phyloP scores from a whole-genome alignment of 305 asterid species.

The Fraxinus albicans region DNA sequence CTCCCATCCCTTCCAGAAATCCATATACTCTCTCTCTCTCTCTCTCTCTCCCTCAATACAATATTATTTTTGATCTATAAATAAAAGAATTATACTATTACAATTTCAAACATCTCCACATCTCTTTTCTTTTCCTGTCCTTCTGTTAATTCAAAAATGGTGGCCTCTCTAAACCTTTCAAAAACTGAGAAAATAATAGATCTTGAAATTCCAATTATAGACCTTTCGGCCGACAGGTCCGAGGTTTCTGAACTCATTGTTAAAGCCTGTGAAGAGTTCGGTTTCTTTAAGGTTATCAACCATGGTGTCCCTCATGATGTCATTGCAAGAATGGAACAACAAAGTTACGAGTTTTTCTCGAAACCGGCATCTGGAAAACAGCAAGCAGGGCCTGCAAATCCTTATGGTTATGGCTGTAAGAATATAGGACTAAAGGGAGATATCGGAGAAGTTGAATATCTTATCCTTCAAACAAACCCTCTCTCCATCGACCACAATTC shows the following conservation, averaged over 20 bases:
- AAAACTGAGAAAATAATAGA: constrained; percentile 46
- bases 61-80: neutral
- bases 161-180: constrained; percentile 27
- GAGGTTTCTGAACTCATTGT: constrained; percentile 44
- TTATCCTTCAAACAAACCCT: constrained; percentile 54
- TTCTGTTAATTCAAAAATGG: constrained; percentile 25
- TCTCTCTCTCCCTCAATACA: too few relatives aligned
- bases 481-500: constrained; percentile 30
- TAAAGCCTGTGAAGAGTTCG: constrained; percentile 65
- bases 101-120: constrained; percentile 10
- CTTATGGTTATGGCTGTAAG: constrained; percentile 66
- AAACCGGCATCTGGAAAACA: constrained; percentile 49
- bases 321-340: constrained; percentile 51
- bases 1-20: too few relatives aligned
- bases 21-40: neutral
- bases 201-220: constrained; percentile 58
- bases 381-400: constrained; percentile 60
- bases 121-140: neutral
- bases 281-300: constrained; percentile 76
- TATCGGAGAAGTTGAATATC: constrained; percentile 67
- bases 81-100: neutral
- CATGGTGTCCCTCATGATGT: constrained; percentile 59
- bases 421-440: constrained; percentile 75
- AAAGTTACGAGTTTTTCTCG: constrained; percentile 48
- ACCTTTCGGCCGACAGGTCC: constrained; percentile 38